Evolutionary conservation across 2,329 filamentous ascomycete genomes (phyloP).

Genomic region (Cordyceps cicadae): DNA sequence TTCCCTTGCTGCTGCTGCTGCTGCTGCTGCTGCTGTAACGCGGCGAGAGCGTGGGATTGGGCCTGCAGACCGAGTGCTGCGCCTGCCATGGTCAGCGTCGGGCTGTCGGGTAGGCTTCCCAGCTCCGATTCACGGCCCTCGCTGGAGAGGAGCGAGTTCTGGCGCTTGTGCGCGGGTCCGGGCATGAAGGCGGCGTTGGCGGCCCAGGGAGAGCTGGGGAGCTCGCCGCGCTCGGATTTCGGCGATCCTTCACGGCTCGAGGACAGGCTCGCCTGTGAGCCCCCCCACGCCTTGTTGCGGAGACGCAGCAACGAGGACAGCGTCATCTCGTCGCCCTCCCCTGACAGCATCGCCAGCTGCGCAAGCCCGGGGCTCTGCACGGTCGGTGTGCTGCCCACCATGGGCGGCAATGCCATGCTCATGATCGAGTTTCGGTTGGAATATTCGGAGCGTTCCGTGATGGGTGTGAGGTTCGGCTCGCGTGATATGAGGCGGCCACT

Average conservation of each 20-base stretch:
- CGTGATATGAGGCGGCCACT: constrained; percentile 68
- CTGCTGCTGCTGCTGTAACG: background rate
- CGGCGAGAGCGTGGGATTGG: background rate
- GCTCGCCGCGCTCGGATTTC: constrained; percentile 40
- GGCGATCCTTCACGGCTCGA: constrained; percentile 46
- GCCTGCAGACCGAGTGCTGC: constrained; percentile 15
- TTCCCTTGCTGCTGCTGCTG: constrained; percentile 1
- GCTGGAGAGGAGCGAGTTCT: constrained; percentile 42
- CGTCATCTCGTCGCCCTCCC: constrained; percentile 56
- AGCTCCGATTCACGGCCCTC: constrained; percentile 41
- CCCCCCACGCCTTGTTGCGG: constrained; percentile 70
- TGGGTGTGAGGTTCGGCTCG: constrained; percentile 90
- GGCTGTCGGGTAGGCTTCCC: constrained; percentile 39
- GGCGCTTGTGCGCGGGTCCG: constrained; percentile 32
- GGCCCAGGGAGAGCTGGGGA: constrained; percentile 34
- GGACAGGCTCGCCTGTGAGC: constrained; percentile 65
- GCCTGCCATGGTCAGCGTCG: constrained; percentile 39
- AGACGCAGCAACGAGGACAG: constrained; percentile 64
- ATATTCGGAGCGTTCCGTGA: constrained; percentile 93
- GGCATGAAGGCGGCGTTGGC: constrained; percentile 9
- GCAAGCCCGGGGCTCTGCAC: constrained; percentile 66
- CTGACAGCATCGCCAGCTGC: constrained; percentile 61
- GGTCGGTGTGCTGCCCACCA: constrained; percentile 33
- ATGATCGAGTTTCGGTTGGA: constrained; percentile 89
- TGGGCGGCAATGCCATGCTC: constrained; percentile 45